Evolutionary conservation across 306 rosid genomes (phyloP), one percentile per base, ranked within the genome.

Genomic region (Quercus wislizeni): DNA sequence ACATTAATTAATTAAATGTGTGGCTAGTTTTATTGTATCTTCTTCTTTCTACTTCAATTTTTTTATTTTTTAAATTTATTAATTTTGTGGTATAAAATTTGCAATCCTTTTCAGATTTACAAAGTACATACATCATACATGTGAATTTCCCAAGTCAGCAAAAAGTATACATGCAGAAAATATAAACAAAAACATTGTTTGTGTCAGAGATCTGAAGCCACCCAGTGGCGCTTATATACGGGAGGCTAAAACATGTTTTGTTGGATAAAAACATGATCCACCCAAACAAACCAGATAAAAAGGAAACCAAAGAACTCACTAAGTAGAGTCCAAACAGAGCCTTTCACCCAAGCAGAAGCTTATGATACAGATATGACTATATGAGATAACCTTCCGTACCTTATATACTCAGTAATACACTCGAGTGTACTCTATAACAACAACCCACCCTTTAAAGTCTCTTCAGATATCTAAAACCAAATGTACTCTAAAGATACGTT

Each of bases 401-500:
- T 20, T 7, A 6, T 23, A 41, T 41, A 41, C 46, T 30, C 56
- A 57, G 68, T 19, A 3, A 49, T 59, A 58, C 56, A 57, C 62
- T 55, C 14, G 55, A 73, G 38, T 58, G 62, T 84, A 75, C 31
- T 1, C 43, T 35, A 76, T 38, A 73, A 72, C 18, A 73, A 72
- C 18, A 57, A 5, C 20, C 77, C 43, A 5, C 33, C 77, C 43
- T 7, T 49, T 46, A 78, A 69, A 72, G 55, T 41, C 10, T 31
- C 61, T 30, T 80, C 81, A 79, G 76, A 79, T 74, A 83, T 85
- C 83, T 77, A 43, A 13, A 46, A 1, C 74, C 92, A 84, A 88
- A 71, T 77, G 93, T 78, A 77, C 83, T 77, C 67, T 23, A 78
- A 68, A 88, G 90, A 90, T 87, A 87, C 83, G 87, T 64, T 75